Base-by-base conservation (phyloP, 495 filamentous ascomycete genomes). In the Podospora pseudocomata region DNA sequence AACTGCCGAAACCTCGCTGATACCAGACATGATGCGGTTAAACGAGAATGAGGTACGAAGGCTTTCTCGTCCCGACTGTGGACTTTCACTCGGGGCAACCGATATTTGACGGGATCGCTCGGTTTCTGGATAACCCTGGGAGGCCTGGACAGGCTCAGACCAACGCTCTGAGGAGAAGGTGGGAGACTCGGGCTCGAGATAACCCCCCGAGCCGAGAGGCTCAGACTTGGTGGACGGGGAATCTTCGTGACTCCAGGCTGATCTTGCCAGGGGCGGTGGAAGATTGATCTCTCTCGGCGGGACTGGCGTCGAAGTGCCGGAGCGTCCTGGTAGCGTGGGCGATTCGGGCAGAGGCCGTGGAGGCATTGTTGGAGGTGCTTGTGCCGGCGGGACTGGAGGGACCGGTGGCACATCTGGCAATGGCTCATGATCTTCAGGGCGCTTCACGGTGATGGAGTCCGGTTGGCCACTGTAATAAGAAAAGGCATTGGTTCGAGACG, bases 201-300 rank as follows among this genome's bases (percentile, higher is more conserved):
- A 57, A 15, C 49, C n/a, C 0, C 30, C 18, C 1, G 26, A 53
- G n/a, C n/a, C 54, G 15, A 69, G 67, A 2, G 65, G 63, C 26
- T 71, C 71, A 2, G 73, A 75, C 34, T 58, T 68, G 16, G 60
- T 57, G 4, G 71, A 65, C 7, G 70, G 66, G 13, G 71, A 71
- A 6, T 44, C 49, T 20, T 62, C 44, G 23, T 60, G 59, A 2
- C 59, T 60, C 69, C 71, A 70, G 5, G 20, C 61, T 19, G 57
- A 59, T 20, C 66, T 54, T 28, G 27, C 65, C 2, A 65, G 34
- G 6, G 59, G 65, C 18, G 66, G 63, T 1, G 68, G 64, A 3
- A 62, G 60, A 16, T 59, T 60, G 9, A 49, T 16, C 15, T 49
- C 39, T 19, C 59, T 61, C 5, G 70, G 68, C 18, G 67, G 16